Conservation (phyloP, 345 rosid genomes). For the Salix viminalis region DNA sequence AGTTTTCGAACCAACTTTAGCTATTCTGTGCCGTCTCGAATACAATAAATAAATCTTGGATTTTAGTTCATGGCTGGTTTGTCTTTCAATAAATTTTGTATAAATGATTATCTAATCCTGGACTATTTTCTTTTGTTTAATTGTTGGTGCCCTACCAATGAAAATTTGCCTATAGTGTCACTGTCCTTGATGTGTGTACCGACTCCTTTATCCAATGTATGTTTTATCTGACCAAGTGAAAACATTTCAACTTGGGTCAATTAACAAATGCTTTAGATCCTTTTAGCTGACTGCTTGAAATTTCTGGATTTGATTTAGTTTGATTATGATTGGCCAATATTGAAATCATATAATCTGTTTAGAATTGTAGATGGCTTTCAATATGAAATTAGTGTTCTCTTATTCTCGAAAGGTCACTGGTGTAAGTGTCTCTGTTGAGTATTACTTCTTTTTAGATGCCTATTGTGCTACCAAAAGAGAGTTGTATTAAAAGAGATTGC, state of each 20-base stretch:
- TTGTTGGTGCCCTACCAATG: neutral
- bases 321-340: neutral
- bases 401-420: neutral
- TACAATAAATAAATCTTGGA: neutral
- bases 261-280: neutral
- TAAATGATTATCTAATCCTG: neutral
- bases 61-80: neutral
- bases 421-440: neutral
- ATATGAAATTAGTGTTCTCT: neutral
- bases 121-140: neutral
- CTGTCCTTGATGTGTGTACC: neutral
- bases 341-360: neutral
- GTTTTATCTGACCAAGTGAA: neutral
- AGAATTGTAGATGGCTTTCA: neutral
- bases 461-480: neutral
- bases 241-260: neutral
- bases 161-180: neutral
- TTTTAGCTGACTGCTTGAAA: neutral
- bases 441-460: neutral
- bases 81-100: neutral
- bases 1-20: neutral
- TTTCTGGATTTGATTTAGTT: neutral
- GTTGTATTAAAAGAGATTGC: neutral
- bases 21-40: neutral
- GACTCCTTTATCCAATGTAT: too few relatives aligned